Evolutionary conservation across 805 yeast species (phyloP).

Genomic region (Saturnispora halmiae): DNA sequence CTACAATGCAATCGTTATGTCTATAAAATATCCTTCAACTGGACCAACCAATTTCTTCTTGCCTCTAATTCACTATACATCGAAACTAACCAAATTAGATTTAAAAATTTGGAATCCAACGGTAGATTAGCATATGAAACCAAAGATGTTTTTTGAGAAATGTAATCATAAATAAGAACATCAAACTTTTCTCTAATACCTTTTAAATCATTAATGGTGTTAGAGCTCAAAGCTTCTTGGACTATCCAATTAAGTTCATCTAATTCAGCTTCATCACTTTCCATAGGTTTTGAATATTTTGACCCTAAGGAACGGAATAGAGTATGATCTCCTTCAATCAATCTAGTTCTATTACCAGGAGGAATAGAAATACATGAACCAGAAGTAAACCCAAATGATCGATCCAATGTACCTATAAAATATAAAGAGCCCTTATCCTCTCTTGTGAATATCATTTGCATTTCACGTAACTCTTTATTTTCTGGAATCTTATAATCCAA

Average conservation of each 20-base stretch:
- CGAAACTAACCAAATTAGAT: slow-evolving; percentile 9
- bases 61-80: slow-evolving; percentile 9
- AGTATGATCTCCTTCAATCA: not conserved
- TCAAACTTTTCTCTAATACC: slow-evolving; percentile 9
- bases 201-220: not conserved
- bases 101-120: not conserved
- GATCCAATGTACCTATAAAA: slow-evolving; percentile 9
- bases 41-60: slow-evolving; percentile 10
- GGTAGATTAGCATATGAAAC: not conserved
- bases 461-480: slow-evolving; percentile 7
- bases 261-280: slow-evolving; percentile 2
- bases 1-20: too few species aligned
- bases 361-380: not conserved
- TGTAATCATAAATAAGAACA: slow-evolving; percentile 4
- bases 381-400: slow-evolving; percentile 7
- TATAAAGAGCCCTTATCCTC: slow-evolving; percentile 1
- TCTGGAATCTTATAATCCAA: slow-evolving; percentile 8
- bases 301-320: not conserved
- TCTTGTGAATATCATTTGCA: slow-evolving; percentile 8
- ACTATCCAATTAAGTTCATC: slow-evolving; percentile 5
- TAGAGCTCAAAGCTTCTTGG: not conserved
- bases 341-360: not conserved
- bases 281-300: slow-evolving; percentile 1
- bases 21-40: slow-evolving; percentile 6
- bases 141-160: slow-evolving; percentile 1